Conservation (phyloP, 176 grass and related monocot genomes). For the Oryza meyeriana region DNA sequence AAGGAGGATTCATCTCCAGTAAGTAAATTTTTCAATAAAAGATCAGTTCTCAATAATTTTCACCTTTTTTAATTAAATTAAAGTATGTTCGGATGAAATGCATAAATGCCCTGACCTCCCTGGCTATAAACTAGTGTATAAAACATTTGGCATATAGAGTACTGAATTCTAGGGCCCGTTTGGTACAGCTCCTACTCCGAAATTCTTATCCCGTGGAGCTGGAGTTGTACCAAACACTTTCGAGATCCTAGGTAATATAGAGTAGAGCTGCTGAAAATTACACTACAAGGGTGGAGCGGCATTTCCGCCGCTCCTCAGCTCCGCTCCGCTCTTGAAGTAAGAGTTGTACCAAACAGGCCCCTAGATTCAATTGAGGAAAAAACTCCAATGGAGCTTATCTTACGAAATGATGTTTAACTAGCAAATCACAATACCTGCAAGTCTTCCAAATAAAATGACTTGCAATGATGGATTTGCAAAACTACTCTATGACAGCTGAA, state of each 20-base stretch:
- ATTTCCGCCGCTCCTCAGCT: too few relatives aligned
- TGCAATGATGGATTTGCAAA: background rate
- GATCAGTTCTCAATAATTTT: constrained; percentile 6
- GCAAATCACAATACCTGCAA: background rate
- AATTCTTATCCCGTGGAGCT: too few relatives aligned
- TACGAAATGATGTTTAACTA: background rate
- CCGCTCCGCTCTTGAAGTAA: too few relatives aligned
- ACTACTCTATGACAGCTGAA: background rate
- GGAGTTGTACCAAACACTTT: too few relatives aligned
- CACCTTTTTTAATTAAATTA: background rate
- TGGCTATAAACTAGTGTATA: background rate
- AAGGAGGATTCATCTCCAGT: constrained; percentile 49
- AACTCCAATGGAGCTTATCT: background rate
- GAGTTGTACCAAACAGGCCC: too few relatives aligned
- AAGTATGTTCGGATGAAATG: background rate
- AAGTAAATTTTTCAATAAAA: constrained; percentile 27
- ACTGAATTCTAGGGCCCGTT: constrained; percentile 12
- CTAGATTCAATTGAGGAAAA: background rate
- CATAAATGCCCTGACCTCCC: background rate
- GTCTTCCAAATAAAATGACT: background rate
- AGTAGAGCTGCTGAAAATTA: too few relatives aligned
- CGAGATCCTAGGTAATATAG: too few relatives aligned
- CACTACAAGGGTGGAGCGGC: too few relatives aligned
- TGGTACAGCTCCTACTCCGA: too few relatives aligned
- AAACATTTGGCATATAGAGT: background rate